Evolutionary conservation across 345 rosid genomes (phyloP).

Genomic region (Eucalyptus cloeziana): DNA sequence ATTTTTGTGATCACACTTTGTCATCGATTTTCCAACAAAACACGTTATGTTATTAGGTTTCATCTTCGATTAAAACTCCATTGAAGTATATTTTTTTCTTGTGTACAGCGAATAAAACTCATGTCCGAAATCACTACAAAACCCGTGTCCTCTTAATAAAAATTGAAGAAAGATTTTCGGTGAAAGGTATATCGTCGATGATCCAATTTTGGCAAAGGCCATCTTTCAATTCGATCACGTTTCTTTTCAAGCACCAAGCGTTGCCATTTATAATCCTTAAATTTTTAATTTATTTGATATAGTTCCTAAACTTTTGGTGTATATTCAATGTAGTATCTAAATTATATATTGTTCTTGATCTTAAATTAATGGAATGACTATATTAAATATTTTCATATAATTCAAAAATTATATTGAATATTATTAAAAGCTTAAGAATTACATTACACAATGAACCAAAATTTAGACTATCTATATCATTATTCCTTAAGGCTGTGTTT

Average conservation of each 20-base stretch:
- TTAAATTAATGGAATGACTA: too few relatives aligned
- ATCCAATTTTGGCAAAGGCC: not conserved
- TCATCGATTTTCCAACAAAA: accelerated
- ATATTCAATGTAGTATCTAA: too few relatives aligned
- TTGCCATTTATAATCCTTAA: accelerated
- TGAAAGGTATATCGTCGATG: accelerated
- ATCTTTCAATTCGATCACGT: not conserved
- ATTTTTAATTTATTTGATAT: accelerated
- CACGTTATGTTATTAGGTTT: not conserved
- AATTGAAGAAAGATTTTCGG: not conserved
- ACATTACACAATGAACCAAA: accelerated
- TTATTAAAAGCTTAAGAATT: too few relatives aligned
- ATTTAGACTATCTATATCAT: too few relatives aligned
- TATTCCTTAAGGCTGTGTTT: not conserved
- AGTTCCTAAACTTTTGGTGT: accelerated
- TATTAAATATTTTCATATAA: too few relatives aligned
- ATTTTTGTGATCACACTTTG: not conserved
- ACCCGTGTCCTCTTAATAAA: not conserved
- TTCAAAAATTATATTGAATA: accelerated
- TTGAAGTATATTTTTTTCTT: too few relatives aligned
- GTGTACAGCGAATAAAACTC: not conserved
- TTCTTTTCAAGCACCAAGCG: accelerated
- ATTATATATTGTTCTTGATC: too few relatives aligned
- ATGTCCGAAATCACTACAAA: accelerated
- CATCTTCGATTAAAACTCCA: not conserved